Conservation (phyloP, 176 grass and related monocot species). For the Phyllostachys edulis region DNA sequence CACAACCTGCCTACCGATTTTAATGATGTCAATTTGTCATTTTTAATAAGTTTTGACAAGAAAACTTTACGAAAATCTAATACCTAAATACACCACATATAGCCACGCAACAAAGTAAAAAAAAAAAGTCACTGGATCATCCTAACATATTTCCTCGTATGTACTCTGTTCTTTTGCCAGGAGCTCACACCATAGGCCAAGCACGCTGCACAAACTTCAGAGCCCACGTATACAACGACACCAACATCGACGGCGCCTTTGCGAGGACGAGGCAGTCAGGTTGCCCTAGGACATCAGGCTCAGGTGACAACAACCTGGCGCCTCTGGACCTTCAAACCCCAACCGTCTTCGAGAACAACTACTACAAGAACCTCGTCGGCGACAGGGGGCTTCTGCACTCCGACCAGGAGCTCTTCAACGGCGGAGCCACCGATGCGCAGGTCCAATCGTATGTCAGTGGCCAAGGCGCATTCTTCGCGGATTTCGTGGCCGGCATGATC, state of each 20-base stretch:
- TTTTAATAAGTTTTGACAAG: no score
- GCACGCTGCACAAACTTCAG: slow-evolving; percentile 66
- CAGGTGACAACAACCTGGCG: slow-evolving; percentile 54
- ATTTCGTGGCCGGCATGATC: slow-evolving; percentile 61
- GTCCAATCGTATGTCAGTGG: slow-evolving; percentile 38
- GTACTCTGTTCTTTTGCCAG: not conserved
- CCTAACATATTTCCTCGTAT: not conserved
- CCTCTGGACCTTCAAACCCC: slow-evolving; percentile 54
- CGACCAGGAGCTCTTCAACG: slow-evolving; percentile 75
- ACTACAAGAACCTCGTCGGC: slow-evolving; percentile 46
- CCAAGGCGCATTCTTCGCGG: slow-evolving; percentile 36
- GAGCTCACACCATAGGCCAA: slow-evolving; percentile 66
- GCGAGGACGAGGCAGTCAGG: not conserved
- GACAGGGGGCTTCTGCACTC: slow-evolving; percentile 65
- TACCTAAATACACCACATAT: no score
- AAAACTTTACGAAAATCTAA: no score
- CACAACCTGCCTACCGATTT: no score
- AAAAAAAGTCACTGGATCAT: not conserved
- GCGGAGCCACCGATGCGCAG: slow-evolving; percentile 20
- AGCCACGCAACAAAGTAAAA: no score
- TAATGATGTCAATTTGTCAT: no score
- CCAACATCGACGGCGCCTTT: slow-evolving; percentile 37
- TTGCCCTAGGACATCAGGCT: slow-evolving; percentile 32
- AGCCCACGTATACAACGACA: slow-evolving; percentile 63
- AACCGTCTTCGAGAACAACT: slow-evolving; percentile 42